Evolutionary conservation across 257 asterid species (phyloP).

Genomic region (Cinchona pubescens): DNA sequence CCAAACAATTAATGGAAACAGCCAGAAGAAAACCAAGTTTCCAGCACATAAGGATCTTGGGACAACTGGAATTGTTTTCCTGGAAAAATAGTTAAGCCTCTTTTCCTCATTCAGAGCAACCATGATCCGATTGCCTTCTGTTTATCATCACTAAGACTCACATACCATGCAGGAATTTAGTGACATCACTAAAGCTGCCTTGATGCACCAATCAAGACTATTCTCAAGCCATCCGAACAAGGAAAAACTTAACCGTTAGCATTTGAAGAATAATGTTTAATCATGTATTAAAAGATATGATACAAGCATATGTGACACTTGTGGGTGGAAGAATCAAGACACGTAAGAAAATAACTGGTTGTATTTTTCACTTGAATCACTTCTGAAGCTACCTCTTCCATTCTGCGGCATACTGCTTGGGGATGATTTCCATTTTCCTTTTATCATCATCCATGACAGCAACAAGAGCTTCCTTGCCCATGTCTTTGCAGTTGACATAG

Average conservation of each 20-base stretch:
- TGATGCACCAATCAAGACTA: constrained; percentile 96
- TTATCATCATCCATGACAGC: constrained; percentile 60
- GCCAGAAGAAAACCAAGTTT: constrained; percentile 98
- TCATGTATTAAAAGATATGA: background rate
- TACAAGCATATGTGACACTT: background rate
- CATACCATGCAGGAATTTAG: constrained; percentile 93
- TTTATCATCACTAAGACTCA: constrained; percentile 59
- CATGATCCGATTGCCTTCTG: constrained; percentile 64
- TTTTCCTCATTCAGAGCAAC: constrained; percentile 72
- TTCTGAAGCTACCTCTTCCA: constrained; percentile 67
- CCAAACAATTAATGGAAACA: constrained; percentile 81
- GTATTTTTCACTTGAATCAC: constrained; percentile 1
- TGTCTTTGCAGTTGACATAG: constrained; percentile 82
- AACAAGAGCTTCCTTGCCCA: constrained; percentile 81
- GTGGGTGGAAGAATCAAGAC: background rate
- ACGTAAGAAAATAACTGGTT: background rate
- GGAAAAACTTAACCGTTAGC: constrained; percentile 12
- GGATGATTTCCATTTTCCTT: constrained; percentile 67
- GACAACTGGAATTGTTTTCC: constrained; percentile 62
- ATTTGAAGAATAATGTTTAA: background rate
- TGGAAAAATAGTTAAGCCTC: constrained; percentile 57
- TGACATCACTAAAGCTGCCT: constrained; percentile 99
- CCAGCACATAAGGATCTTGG: constrained; percentile 93
- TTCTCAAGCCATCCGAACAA: constrained; percentile 91
- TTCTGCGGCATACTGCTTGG: constrained; percentile 80